Evolutionary conservation across 371 early-diverging fungal genomes (phyloP).

Genomic region (Funneliformis caledonium): DNA sequence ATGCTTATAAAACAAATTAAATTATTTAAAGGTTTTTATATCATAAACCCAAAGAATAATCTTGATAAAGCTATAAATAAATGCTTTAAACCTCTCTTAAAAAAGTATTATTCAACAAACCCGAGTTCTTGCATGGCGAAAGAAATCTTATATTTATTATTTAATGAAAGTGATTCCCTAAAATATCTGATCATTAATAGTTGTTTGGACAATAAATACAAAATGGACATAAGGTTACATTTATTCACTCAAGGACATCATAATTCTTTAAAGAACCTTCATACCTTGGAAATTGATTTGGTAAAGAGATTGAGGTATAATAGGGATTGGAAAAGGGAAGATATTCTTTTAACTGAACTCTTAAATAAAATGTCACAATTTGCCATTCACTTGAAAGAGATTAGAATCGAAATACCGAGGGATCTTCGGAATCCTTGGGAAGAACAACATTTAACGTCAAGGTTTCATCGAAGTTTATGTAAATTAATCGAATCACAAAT

Average conservation of each 20-base stretch:
- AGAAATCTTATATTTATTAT: background rate
- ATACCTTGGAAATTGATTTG: background rate
- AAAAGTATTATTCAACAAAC: background rate
- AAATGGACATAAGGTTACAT: background rate
- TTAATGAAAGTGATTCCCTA: background rate
- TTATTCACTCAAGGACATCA: background rate
- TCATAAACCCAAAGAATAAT: background rate
- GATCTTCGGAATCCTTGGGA: background rate
- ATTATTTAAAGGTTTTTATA: background rate
- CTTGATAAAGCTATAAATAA: background rate
- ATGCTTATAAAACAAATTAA: background rate
- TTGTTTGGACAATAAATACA: background rate
- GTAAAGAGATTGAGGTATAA: background rate
- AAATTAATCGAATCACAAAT: slow-evolving; percentile 15
- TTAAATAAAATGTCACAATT: background rate
- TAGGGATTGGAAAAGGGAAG: background rate
- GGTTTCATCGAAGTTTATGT: background rate
- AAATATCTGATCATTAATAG: too few species aligned
- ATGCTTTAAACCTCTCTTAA: background rate
- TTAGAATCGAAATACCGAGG: background rate
- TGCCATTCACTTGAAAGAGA: background rate
- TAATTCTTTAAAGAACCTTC: background rate
- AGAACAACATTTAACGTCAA: background rate
- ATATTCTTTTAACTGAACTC: background rate
- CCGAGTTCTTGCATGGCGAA: background rate